Conservation (phyloP, 352 stramenopile genomes). For the Phytophthora pseudosyringae region DNA sequence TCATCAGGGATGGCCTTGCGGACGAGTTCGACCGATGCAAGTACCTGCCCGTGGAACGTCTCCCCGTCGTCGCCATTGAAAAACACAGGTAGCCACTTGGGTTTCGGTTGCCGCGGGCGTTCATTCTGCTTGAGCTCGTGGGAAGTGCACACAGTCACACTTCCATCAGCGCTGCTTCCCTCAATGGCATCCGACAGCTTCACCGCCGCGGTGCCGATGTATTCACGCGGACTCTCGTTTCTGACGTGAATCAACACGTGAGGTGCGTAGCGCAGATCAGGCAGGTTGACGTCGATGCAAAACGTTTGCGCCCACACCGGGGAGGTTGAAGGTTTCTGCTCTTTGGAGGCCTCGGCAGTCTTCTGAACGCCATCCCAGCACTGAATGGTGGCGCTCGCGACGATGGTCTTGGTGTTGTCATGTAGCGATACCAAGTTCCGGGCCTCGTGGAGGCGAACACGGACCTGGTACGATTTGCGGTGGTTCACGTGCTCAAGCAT, state of each 20-base stretch:
- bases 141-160: conserved; percentile 49
- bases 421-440: conserved; percentile 40
- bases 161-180: conserved; percentile 16
- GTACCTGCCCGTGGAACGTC: conserved; percentile 56
- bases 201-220: conserved; percentile 49
- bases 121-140: conserved; percentile 66
- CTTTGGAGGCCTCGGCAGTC: conserved; percentile 24
- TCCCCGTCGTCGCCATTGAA: conserved; percentile 53
- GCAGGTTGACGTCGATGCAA: conserved; percentile 77
- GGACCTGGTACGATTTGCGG: conserved; percentile 76
- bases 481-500: conserved; percentile 65
- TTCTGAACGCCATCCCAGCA: conserved; percentile 64
- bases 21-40: conserved; percentile 67
- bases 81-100: conserved; percentile 62
- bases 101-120: conserved; percentile 39
- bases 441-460: conserved; percentile 71
- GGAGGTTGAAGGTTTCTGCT: conserved; percentile 33
- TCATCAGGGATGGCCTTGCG: conserved; percentile 66
- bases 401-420: conserved; percentile 48
- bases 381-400: conserved; percentile 63
- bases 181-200: conserved; percentile 22
- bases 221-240: conserved; percentile 50
- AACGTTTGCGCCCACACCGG: conserved; percentile 65
- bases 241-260: conserved; percentile 70
- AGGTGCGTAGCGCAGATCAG: conserved; percentile 53